These are phyloP conservation scores for Solanum megistacrolobum DNA, from an alignment of 257 asterid genomes.

Conservation along the genomic window DNA sequence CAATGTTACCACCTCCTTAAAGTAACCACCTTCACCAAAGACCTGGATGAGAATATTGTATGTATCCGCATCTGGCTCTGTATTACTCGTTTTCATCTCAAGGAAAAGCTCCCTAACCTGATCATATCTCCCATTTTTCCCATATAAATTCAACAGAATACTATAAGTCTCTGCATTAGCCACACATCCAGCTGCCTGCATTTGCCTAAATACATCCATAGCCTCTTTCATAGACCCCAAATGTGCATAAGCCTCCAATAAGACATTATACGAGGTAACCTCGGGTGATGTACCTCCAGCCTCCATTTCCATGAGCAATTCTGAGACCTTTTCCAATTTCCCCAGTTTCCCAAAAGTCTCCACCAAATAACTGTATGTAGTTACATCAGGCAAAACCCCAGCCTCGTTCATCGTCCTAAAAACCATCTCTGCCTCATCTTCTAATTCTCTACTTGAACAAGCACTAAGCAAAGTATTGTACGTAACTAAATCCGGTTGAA, in stretches of 20 bases:
- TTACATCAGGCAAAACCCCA: slow-evolving; percentile 81
- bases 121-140: slow-evolving; percentile 79
- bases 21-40: slow-evolving; percentile 94
- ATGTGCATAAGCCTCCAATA: slow-evolving; percentile 75
- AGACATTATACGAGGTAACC: slow-evolving; percentile 70
- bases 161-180: slow-evolving; percentile 87
- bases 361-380: slow-evolving; percentile 65
- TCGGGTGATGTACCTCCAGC: slow-evolving; percentile 75
- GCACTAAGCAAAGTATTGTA: slow-evolving; percentile 81
- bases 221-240: slow-evolving; percentile 73
- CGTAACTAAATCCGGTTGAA: slow-evolving; percentile 92
- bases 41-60: slow-evolving; percentile 84
- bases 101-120: slow-evolving; percentile 89
- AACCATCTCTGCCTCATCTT: slow-evolving; percentile 95
- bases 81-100: slow-evolving; percentile 90
- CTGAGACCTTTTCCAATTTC: slow-evolving; percentile 70
- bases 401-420: slow-evolving; percentile 94
- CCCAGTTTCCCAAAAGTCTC: slow-evolving; percentile 70
- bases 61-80: slow-evolving; percentile 82
- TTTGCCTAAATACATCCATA: slow-evolving; percentile 82
- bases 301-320: slow-evolving; percentile 77
- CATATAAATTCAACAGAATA: slow-evolving; percentile 71
- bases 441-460: slow-evolving; percentile 63
- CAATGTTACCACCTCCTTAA: slow-evolving; percentile 96
- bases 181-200: slow-evolving; percentile 79